These are phyloP conservation scores for Amphicarpaea edgeworthii DNA, from an alignment of 306 rosid species.

Conservation along the genomic window DNA sequence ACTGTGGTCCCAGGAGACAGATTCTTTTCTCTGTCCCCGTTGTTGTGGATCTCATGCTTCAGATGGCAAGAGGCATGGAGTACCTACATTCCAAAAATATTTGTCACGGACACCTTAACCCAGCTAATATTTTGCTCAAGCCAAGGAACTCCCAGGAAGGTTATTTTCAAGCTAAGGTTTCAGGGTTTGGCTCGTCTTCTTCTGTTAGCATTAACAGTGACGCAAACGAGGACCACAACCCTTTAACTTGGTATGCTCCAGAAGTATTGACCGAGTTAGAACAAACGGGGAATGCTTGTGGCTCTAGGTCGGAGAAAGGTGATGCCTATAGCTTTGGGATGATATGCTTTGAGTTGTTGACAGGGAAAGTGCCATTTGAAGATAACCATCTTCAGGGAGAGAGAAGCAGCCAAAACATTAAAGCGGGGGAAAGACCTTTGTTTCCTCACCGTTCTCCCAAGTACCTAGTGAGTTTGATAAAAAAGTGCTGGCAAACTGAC, in stretches of 20 bases:
- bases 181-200: conserved; percentile 72
- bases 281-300: conserved; percentile 38
- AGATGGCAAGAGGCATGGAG: conserved; percentile 90
- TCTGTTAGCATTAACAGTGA: conserved; percentile 35
- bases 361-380: conserved; percentile 91
- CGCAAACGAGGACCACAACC: conserved; percentile 40
- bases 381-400: conserved; percentile 83
- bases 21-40: neutral
- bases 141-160: conserved; percentile 75
- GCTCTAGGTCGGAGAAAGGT: conserved; percentile 68
- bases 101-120: conserved; percentile 85
- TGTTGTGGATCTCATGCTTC: conserved; percentile 30
- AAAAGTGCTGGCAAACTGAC: conserved; percentile 87
- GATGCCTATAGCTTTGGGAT: conserved; percentile 92
- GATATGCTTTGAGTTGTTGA: conserved; percentile 86
- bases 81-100: conserved; percentile 77
- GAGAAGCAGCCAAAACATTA: conserved; percentile 65
- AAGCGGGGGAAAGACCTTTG: conserved; percentile 92
- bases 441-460: conserved; percentile 86
- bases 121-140: conserved; percentile 64
- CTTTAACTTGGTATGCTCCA: conserved; percentile 84
- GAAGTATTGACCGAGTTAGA: conserved; percentile 82
- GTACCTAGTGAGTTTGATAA: conserved; percentile 78
- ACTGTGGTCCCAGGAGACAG: conserved; percentile 75
- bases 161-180: conserved; percentile 73